phyloP scores from a whole-genome alignment of 2,329 filamentous ascomycete species.

The Aspergillus udagawae region DNA sequence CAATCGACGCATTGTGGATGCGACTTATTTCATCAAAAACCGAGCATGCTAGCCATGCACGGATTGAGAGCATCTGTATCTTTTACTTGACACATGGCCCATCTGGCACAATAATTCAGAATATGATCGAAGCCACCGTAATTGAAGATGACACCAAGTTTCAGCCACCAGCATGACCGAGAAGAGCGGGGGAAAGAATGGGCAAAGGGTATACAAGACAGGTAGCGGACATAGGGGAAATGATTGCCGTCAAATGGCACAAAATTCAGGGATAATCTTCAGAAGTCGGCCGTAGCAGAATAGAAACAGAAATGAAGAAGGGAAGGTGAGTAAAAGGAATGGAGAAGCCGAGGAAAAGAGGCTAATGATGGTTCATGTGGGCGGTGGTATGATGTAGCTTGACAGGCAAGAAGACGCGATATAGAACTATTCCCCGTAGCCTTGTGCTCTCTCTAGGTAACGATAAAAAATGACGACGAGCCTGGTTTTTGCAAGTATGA shows the following conservation, averaged over 20 bases:
- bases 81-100: slow-evolving; percentile 1
- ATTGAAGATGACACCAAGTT: slow-evolving; percentile 7
- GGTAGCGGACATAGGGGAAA: slow-evolving; percentile 9
- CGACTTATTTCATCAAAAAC: neutral
- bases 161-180: slow-evolving; percentile 6
- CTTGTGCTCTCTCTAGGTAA: slow-evolving; percentile 2
- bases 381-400: neutral
- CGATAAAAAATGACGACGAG: slow-evolving; percentile 2
- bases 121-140: slow-evolving; percentile 4
- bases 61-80: neutral
- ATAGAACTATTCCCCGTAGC: neutral
- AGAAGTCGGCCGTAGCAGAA: neutral
- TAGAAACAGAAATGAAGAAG: slow-evolving; percentile 4
- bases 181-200: slow-evolving; percentile 9
- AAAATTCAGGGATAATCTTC: slow-evolving; percentile 4
- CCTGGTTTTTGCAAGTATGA: slow-evolving; percentile 8
- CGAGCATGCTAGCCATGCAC: neutral
- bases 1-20: neutral
- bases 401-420: neutral
- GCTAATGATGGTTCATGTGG: slow-evolving; percentile 12
- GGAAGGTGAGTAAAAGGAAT: slow-evolving; percentile 7
- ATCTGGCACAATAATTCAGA: slow-evolving; percentile 1
- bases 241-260: neutral
- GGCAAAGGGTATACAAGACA: slow-evolving; percentile 21
- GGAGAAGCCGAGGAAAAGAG: slow-evolving; percentile 7